Percentiles rank a stretch among this genome's conserved stretches.
Evolutionary conservation across 768 basidiomycete genomes (phyloP).

Genomic region (Phylloporus rhodoxanthus): DNA sequence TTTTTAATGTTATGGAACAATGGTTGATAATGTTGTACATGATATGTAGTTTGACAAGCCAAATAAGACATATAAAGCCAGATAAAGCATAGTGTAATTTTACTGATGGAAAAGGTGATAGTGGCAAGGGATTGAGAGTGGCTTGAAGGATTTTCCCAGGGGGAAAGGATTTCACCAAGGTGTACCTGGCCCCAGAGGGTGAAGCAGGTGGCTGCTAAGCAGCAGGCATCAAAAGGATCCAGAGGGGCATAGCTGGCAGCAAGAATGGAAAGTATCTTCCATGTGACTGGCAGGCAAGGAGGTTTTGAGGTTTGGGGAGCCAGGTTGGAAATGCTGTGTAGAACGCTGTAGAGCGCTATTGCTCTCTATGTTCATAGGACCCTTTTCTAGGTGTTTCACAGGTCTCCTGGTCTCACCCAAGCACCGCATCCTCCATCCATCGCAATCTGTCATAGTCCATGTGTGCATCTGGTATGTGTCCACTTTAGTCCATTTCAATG

Average conservation of each 20-base stretch:
- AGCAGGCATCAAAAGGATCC: background rate
- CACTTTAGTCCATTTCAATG: no score
- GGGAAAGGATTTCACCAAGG: background rate
- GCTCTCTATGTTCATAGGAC: no score
- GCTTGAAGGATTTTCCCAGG: background rate
- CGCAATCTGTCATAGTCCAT: no score
- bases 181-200: constrained; percentile 1
- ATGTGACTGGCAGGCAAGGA: constrained; percentile 18
- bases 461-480: no score
- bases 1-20: no score
- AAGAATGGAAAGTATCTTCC: constrained; percentile 14
- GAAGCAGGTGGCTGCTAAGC: background rate
- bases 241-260: background rate
- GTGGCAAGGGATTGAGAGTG: fast-evolving
- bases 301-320: constrained; percentile 13
- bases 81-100: no score
- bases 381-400: no score
- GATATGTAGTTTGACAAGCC: no score
- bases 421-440: no score
- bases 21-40: no score
- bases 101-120: background rate
- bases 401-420: no score
- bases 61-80: no score
- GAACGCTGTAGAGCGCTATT: constrained; percentile 21
- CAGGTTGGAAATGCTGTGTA: constrained; percentile 22